These are phyloP conservation scores for Psophocarpus tetragonolobus DNA, from an alignment of 306 rosid species.

Conservation along the genomic window DNA sequence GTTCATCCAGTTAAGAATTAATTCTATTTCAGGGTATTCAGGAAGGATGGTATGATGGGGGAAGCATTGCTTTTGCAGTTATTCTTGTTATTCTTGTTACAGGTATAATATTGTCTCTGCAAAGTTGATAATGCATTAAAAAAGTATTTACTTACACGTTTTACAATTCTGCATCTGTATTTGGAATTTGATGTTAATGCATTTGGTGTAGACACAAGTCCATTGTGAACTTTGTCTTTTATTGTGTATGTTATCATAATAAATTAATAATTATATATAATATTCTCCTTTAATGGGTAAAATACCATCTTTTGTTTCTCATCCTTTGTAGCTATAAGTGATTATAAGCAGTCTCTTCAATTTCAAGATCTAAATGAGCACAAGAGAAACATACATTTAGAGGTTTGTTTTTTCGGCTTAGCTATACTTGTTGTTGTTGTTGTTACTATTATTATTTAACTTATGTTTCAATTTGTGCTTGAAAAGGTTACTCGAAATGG, in stretches of 20 bases:
- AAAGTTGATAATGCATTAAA: conserved; percentile 6
- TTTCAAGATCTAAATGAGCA: conserved; percentile 82
- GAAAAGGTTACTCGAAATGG: conserved; percentile 77
- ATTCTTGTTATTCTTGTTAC: conserved; percentile 85
- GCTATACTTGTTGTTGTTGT: too few species aligned
- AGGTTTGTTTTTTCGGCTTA: conserved; percentile 45
- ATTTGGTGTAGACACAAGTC: not conserved
- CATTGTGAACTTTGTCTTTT: conserved; percentile 16
- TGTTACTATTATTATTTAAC: not conserved
- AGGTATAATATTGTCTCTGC: conserved; percentile 47
- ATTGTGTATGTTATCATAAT: conserved; percentile 11
- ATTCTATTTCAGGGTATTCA: conserved; percentile 66
- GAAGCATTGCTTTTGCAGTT: conserved; percentile 93
- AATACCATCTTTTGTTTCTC: conserved; percentile 24
- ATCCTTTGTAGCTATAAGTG: conserved; percentile 69
- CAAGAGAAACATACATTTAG: conserved; percentile 80
- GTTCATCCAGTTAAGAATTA: conserved; percentile 17
- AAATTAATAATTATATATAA: not conserved
- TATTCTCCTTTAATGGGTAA: conserved; percentile 4
- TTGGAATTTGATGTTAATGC: not conserved
- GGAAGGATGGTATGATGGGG: conserved; percentile 99
- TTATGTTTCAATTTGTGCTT: conserved; percentile 3
- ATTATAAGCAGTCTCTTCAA: conserved; percentile 87
- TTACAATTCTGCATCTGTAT: not conserved
- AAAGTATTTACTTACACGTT: not conserved